Evolutionary conservation across 2,329 filamentous ascomycete species (phyloP).

Genomic region (Pseudofabraea citricarpa): DNA sequence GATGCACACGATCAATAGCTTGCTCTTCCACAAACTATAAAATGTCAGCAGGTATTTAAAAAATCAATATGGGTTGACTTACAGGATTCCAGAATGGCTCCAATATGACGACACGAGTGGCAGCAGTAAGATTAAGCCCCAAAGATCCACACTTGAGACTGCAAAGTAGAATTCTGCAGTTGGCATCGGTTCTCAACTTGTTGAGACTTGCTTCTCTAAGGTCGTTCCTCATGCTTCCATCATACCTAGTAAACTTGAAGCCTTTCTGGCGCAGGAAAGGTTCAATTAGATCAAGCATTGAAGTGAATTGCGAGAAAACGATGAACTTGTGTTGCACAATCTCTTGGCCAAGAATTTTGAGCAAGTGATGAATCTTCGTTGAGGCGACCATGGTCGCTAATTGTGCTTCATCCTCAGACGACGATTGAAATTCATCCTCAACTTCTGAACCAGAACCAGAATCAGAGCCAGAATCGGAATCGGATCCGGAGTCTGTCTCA

Average conservation of each 20-base stretch:
- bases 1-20: conserved; percentile 96
- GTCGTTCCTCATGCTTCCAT: conserved; percentile 93
- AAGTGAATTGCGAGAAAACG: conserved; percentile 97
- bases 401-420: conserved; percentile 35
- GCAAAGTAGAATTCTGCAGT: conserved; percentile 80
- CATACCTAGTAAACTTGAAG: conserved; percentile 82
- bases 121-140: conserved; percentile 90
- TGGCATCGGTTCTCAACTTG: conserved; percentile 67
- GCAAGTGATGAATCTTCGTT: conserved; percentile 85
- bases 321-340: conserved; percentile 88
- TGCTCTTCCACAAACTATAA: conserved; percentile 93
- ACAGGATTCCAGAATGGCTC: conserved; percentile 97
- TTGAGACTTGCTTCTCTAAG: conserved; percentile 81
- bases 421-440: conserved; percentile 27
- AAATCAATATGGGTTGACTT: conserved; percentile 4
- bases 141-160: conserved; percentile 90
- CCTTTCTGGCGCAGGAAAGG: conserved; percentile 75
- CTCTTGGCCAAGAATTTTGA: conserved; percentile 76
- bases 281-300: conserved; percentile 94
- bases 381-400: conserved; percentile 60
- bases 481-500: conserved; percentile 25
- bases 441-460: conserved; percentile 31
- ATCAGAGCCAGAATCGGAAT: conserved; percentile 27
- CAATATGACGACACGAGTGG: conserved; percentile 86
- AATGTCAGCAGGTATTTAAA: conserved; percentile 10